phyloP scores from a whole-genome alignment of 1,139 yeast genomes.

The Blastobotrys illinoisensis region DNA sequence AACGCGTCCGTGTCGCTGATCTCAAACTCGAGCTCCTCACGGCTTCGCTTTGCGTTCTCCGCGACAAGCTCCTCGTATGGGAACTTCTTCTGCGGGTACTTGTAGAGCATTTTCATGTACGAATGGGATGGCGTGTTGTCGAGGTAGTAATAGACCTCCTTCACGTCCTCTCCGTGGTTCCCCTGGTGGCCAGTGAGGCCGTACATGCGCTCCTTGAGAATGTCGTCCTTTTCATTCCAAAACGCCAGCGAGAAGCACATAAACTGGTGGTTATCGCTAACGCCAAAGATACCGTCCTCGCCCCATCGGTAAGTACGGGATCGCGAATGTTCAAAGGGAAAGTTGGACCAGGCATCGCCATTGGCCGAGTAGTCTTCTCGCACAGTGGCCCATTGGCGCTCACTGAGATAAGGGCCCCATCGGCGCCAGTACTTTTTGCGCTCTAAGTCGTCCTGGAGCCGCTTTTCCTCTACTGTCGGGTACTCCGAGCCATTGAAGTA shows the following conservation, averaged over 20 bases:
- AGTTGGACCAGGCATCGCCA: slow-evolving; percentile 92
- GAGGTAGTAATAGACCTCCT: slow-evolving; percentile 75
- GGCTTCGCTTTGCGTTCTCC: slow-evolving; percentile 60
- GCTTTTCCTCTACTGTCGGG: slow-evolving; percentile 57
- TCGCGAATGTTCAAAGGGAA: slow-evolving; percentile 82
- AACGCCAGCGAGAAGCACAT: slow-evolving; percentile 74
- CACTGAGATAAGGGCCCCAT: slow-evolving; percentile 93
- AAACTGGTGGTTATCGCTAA: slow-evolving; percentile 77
- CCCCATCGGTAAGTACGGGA: slow-evolving; percentile 93
- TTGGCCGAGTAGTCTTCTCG: slow-evolving; percentile 80
- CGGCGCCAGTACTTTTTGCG: slow-evolving; percentile 64
- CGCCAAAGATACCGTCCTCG: slow-evolving; percentile 93
- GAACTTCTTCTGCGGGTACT: slow-evolving; percentile 80
- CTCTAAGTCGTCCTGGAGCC: slow-evolving; percentile 55
- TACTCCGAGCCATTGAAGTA: slow-evolving; percentile 27
- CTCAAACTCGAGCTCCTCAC: slow-evolving; percentile 67
- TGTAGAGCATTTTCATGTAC: slow-evolving; percentile 87
- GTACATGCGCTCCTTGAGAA: slow-evolving; percentile 80
- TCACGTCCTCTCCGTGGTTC: slow-evolving; percentile 94
- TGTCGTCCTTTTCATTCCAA: slow-evolving; percentile 88
- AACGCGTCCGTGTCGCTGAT: slow-evolving; percentile 71
- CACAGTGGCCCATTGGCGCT: slow-evolving; percentile 93
- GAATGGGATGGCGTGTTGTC: slow-evolving; percentile 94
- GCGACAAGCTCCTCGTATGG: slow-evolving; percentile 76
- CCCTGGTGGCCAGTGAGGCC: slow-evolving; percentile 93